Percentiles rank a stretch among this genome's conserved stretches.
Evolutionary conservation across 73 alveolate genomes (phyloP).

Genomic region (Uronychia binucleata): DNA sequence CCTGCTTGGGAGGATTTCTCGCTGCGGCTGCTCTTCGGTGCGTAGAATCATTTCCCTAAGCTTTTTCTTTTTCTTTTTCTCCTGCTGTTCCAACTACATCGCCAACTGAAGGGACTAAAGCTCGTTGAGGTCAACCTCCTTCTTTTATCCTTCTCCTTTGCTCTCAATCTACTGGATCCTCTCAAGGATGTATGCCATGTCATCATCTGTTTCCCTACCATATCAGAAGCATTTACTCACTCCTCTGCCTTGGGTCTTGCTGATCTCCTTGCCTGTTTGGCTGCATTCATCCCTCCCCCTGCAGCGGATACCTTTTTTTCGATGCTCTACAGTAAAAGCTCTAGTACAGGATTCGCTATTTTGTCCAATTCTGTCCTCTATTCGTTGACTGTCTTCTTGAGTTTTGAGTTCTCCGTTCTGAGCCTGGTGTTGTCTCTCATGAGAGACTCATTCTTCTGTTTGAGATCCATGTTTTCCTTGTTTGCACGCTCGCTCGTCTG

Average conservation of each 20-base stretch:
- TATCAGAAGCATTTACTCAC: neutral
- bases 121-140: neutral
- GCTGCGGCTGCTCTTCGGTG: neutral
- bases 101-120: neutral
- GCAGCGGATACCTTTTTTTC: too few relatives aligned
- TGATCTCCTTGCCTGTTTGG: neutral
- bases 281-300: neutral
- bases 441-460: neutral
- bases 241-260: neutral
- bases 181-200: neutral
- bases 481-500: neutral
- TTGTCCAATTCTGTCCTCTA: too few relatives aligned
- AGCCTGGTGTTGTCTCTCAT: neutral
- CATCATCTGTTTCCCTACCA: neutral
- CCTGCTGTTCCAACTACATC: neutral
- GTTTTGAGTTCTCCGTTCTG: neutral
- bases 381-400: neutral
- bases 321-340: too few relatives aligned
- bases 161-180: neutral
- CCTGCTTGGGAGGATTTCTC: too few relatives aligned
- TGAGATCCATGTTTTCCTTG: neutral
- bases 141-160: neutral
- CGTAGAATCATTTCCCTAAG: neutral
- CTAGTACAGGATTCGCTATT: too few relatives aligned
- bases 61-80: neutral